phyloP scores from a whole-genome alignment of 2,329 filamentous ascomycete genomes.

The Tolypocladium pustulatum region DNA sequence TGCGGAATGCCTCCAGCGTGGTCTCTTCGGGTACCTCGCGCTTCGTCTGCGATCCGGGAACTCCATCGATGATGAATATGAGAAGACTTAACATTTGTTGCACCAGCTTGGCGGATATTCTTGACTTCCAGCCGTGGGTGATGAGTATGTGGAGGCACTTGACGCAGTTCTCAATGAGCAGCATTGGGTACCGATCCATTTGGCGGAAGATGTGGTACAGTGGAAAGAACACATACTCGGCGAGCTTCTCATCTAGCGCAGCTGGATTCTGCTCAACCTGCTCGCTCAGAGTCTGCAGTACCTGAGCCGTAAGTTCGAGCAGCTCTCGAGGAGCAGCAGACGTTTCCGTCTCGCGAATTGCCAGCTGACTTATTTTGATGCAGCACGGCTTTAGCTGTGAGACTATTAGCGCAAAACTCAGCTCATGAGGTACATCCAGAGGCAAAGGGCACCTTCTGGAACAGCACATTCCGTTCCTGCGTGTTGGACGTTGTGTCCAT shows the following conservation, averaged over 20 bases:
- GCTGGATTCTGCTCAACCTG: slow-evolving; percentile 32
- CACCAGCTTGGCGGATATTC: slow-evolving; percentile 60
- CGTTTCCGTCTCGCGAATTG: slow-evolving; percentile 36
- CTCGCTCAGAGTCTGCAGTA: slow-evolving; percentile 34
- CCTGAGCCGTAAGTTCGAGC: slow-evolving; percentile 30
- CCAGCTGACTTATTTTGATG: slow-evolving; percentile 47
- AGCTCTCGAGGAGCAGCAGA: slow-evolving; percentile 32
- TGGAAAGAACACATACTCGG: slow-evolving; percentile 93
- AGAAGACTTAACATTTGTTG: slow-evolving; percentile 81
- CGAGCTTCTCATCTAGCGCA: slow-evolving; percentile 66
- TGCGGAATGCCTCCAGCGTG: slow-evolving; percentile 57
- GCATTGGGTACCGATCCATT: slow-evolving; percentile 60
- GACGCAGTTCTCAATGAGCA: slow-evolving; percentile 64
- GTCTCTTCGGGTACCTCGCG: slow-evolving; percentile 59
- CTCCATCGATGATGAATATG: slow-evolving; percentile 68
- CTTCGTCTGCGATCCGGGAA: slow-evolving; percentile 41
- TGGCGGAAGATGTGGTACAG: slow-evolving; percentile 76
- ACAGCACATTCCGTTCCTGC: slow-evolving; percentile 22
- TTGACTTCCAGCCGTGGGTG: slow-evolving; percentile 65
- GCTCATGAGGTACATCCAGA: no score
- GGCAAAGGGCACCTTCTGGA: slow-evolving; percentile 20
- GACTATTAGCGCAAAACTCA: slow-evolving; percentile 1
- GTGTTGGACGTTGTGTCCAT: slow-evolving; percentile 7
- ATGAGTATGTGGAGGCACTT: slow-evolving; percentile 67
- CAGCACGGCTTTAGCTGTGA: slow-evolving; percentile 52